Percentiles rank a stretch among this genome's conserved stretches.
Conservation (phyloP, 352 stramenopile genomes). For the Phytopythium litorale region DNA sequence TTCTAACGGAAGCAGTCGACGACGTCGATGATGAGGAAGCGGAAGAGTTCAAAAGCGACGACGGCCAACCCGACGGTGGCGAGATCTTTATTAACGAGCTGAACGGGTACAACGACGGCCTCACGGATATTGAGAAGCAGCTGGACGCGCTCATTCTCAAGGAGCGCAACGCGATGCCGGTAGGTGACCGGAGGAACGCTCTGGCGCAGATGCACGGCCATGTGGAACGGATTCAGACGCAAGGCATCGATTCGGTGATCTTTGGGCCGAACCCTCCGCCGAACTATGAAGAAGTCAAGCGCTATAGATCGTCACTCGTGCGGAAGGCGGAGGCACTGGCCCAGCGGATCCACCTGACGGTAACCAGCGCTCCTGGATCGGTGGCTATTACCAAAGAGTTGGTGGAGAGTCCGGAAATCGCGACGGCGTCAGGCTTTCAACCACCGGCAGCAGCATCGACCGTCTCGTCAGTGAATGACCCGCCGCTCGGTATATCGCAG, state of each 20-base stretch:
- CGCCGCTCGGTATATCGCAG: slow-evolving; percentile 31
- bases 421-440: background rate
- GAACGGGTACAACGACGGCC: slow-evolving; percentile 34
- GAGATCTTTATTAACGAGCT: slow-evolving; percentile 43
- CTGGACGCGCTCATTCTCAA: slow-evolving; percentile 48
- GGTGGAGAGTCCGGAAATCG: background rate
- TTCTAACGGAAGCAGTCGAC: slow-evolving; percentile 33
- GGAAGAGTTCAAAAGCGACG: slow-evolving; percentile 17
- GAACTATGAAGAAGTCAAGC: slow-evolving; percentile 70
- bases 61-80: slow-evolving; percentile 6
- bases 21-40: slow-evolving; percentile 11
- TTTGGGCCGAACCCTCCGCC: slow-evolving; percentile 53
- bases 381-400: background rate
- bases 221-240: slow-evolving; percentile 76
- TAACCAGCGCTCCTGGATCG: slow-evolving; percentile 10
- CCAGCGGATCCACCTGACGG: slow-evolving; percentile 58
- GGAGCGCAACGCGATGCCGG: slow-evolving; percentile 33
- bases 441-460: slow-evolving; percentile 1
- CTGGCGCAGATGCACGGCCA: slow-evolving; percentile 69
- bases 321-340: slow-evolving; percentile 57
- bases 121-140: slow-evolving; percentile 45
- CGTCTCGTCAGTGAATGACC: slow-evolving; percentile 12
- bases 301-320: slow-evolving; percentile 65
- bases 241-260: slow-evolving; percentile 80
- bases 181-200: slow-evolving; percentile 53